These are phyloP conservation scores for Carex sylvatica DNA, from an alignment of 202 grass and related monocot genomes.

Conservation along the genomic window DNA sequence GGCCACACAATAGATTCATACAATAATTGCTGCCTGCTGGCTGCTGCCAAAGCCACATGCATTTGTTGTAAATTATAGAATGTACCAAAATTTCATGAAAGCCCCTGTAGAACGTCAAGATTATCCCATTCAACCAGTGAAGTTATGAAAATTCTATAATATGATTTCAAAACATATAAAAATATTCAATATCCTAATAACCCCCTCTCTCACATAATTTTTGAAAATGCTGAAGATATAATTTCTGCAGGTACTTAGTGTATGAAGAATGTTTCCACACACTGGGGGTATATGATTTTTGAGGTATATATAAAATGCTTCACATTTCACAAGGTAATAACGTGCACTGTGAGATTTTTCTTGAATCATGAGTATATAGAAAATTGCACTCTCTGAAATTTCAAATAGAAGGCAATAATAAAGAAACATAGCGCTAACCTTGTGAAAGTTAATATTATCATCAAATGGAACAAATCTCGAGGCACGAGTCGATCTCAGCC, in stretches of 20 bases:
- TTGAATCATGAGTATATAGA: background rate
- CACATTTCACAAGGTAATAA: background rate
- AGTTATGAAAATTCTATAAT: background rate
- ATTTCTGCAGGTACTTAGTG: background rate
- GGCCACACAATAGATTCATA: background rate
- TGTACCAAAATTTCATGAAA: background rate
- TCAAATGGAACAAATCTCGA: constrained; percentile 81
- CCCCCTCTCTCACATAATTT: background rate
- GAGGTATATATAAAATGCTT: background rate
- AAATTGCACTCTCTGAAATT: background rate
- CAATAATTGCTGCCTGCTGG: background rate
- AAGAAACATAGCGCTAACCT: constrained; percentile 50
- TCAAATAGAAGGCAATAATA: background rate
- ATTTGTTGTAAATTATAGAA: background rate
- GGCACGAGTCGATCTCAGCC: constrained; percentile 82
- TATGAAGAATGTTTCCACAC: background rate
- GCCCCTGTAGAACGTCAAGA: background rate
- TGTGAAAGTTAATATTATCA: constrained; percentile 99
- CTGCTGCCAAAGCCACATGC: background rate
- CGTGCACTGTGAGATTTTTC: background rate
- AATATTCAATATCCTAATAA: background rate
- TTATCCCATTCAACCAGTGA: background rate
- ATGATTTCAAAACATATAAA: background rate
- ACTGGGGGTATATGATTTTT: background rate
- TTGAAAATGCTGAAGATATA: background rate